Evolutionary conservation across 2,329 filamentous ascomycete genomes (phyloP).

Genomic region (Ramularia endophylla): DNA sequence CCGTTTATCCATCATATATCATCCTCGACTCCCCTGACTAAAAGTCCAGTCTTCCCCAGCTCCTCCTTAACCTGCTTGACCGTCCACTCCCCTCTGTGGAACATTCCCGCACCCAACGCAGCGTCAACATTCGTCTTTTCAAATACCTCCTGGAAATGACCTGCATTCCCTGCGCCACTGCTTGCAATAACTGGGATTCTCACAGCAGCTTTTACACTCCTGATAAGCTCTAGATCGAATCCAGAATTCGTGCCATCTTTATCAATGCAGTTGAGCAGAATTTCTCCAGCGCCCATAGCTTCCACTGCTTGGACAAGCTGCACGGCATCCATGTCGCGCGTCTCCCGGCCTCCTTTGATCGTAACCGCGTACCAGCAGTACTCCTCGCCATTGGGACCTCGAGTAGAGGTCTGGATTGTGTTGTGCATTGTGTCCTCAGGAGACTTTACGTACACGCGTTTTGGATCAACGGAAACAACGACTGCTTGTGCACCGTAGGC

Average conservation of each 20-base stretch:
- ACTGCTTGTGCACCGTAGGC: conserved; percentile 97
- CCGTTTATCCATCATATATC: conserved; percentile 32
- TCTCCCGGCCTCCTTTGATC: conserved; percentile 90
- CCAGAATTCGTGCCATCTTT: conserved; percentile 91
- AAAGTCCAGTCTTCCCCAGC: conserved; percentile 62
- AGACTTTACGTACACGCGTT: conserved; percentile 73
- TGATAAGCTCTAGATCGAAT: conserved; percentile 88
- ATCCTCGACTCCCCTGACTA: conserved; percentile 74
- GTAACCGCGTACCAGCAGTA: conserved; percentile 98
- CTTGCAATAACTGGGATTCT: conserved; percentile 93
- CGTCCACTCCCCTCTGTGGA: conserved; percentile 91
- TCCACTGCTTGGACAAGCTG: conserved; percentile 86
- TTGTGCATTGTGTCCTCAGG: conserved; percentile 67
- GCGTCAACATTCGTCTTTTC: conserved; percentile 80
- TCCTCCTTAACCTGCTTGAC: conserved; percentile 90
- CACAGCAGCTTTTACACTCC: conserved; percentile 78
- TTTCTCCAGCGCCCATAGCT: conserved; percentile 91
- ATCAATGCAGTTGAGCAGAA: conserved; percentile 96
- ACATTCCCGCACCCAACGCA: conserved; percentile 93
- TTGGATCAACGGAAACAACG: conserved; percentile 91
- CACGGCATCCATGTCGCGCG: conserved; percentile 86
- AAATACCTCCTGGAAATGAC: conserved; percentile 89
- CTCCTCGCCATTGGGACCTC: conserved; percentile 68
- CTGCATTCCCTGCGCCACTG: conserved; percentile 81
- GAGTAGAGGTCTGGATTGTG: conserved; percentile 63